phyloP scores from a whole-genome alignment of 2,329 filamentous ascomycete species.

The Dothistroma pini region DNA sequence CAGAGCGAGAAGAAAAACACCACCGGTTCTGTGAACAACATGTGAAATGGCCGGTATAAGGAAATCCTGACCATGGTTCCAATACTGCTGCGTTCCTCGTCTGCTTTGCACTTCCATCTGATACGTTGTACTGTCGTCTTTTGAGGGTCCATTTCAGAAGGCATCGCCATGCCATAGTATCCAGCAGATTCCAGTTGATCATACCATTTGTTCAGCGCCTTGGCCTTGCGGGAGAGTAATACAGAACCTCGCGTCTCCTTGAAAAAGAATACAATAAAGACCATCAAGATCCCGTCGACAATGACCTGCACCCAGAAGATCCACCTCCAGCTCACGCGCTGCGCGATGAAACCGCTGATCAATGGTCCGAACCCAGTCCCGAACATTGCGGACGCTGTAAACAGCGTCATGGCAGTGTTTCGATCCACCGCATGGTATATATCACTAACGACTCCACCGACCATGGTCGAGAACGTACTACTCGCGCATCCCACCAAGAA shows the following conservation, averaged over 20 bases:
- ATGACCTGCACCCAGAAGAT: conserved; percentile 85
- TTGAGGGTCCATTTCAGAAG: conserved; percentile 25
- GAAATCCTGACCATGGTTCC: conserved; percentile 68
- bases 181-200: conserved; percentile 65
- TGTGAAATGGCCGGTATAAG: conserved; percentile 71
- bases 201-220: conserved; percentile 73
- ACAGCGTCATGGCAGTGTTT: conserved; percentile 87
- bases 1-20: conserved; percentile 86
- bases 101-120: conserved; percentile 74
- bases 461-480: conserved; percentile 79
- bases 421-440: conserved; percentile 74
- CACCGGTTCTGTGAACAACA: conserved; percentile 71
- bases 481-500: conserved; percentile 75
- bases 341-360: conserved; percentile 64
- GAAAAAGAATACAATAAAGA: conserved; percentile 66
- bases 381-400: conserved; percentile 71
- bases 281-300: conserved; percentile 59
- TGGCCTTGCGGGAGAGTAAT: conserved; percentile 71
- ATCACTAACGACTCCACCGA: conserved; percentile 87
- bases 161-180: conserved; percentile 53
- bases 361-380: conserved; percentile 79
- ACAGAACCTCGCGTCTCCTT: conserved; percentile 80
- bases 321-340: conserved; percentile 73
- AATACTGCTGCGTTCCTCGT: conserved; percentile 70
- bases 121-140: conserved; percentile 39